Conservation (phyloP, 2,329 filamentous ascomycete genomes). For the Exophiala bonariae region DNA sequence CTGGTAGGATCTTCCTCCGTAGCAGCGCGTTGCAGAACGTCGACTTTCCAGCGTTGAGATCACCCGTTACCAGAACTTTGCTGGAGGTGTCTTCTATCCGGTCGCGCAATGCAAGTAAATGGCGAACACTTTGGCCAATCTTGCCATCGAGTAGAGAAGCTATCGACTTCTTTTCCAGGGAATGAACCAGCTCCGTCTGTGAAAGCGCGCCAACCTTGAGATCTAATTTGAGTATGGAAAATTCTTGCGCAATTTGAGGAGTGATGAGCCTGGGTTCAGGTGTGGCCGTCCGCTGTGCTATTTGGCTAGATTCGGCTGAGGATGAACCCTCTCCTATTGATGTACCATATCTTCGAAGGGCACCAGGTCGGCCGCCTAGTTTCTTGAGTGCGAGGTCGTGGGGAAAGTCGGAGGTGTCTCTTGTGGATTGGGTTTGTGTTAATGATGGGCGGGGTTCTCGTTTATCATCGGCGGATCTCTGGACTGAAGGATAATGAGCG, state of each 20-base stretch:
- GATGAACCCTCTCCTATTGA: conserved; percentile 55
- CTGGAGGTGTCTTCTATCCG: conserved; percentile 96
- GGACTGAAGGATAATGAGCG: conserved; percentile 87
- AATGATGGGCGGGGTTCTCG: conserved; percentile 36
- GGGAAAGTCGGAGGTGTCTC: conserved; percentile 31
- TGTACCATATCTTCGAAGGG: conserved; percentile 71
- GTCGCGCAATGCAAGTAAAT: conserved; percentile 81
- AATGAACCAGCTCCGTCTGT: conserved; percentile 90
- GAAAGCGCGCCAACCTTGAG: conserved; percentile 83
- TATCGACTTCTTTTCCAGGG: conserved; percentile 86
- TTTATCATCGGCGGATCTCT: conserved; percentile 53
- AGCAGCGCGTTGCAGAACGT: conserved; percentile 98
- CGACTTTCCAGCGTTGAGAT: conserved; percentile 95
- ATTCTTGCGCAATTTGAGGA: conserved; percentile 91
- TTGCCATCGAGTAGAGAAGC: conserved; percentile 90
- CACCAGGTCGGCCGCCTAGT: conserved; percentile 44
- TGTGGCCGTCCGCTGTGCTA: conserved; percentile 60
- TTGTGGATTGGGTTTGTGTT: conserved; percentile 37
- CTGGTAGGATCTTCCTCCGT: conserved; percentile 86
- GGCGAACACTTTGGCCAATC: conserved; percentile 89
- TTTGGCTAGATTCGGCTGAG: conserved; percentile 70
- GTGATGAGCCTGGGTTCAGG: conserved; percentile 82
- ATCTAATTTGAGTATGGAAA: conserved; percentile 92
- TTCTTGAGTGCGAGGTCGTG: conserved; percentile 30
- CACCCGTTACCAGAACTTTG: conserved; percentile 93